Evolutionary conservation across 345 rosid species (phyloP).

Genomic region (Corchorus capsularis): DNA sequence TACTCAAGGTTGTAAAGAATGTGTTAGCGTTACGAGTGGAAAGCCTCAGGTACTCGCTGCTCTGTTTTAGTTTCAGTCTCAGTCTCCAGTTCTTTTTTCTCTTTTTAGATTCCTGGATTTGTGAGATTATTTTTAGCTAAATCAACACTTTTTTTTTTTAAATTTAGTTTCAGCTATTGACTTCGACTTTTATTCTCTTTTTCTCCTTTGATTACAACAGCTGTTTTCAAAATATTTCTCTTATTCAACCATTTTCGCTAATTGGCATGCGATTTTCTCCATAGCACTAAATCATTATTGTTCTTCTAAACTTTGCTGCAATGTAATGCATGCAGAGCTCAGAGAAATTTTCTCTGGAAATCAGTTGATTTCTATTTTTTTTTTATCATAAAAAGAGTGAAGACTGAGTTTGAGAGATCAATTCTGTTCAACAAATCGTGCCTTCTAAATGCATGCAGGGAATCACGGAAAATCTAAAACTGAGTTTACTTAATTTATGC

Average conservation of each 20-base stretch:
- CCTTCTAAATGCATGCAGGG: not conserved
- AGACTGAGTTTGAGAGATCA: not conserved
- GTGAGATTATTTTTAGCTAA: not conserved
- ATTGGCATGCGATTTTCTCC: not conserved
- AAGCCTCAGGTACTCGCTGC: constrained; percentile 65
- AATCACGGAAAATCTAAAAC: not conserved
- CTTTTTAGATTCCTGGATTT: not conserved
- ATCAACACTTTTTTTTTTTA: not conserved
- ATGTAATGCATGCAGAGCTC: constrained; percentile 2
- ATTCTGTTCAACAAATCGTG: not conserved
- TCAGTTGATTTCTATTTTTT: too few relatives aligned
- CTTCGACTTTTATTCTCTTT: not conserved
- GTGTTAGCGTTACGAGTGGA: constrained; percentile 60
- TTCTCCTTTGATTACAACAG: not conserved
- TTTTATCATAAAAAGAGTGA: not conserved
- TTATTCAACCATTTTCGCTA: not conserved
- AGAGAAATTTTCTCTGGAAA: not conserved
- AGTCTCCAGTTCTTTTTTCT: too few relatives aligned
- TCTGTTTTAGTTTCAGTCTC: not conserved
- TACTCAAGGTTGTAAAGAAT: constrained; percentile 73
- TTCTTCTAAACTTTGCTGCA: not conserved
- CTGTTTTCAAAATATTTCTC: not conserved
- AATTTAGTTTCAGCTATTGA: too few relatives aligned
- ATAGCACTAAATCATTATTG: not conserved
- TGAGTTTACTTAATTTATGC: not conserved